Evolutionary conservation across 2,329 filamentous ascomycete genomes (phyloP).

Genomic region (Penicillium griseofulvum): DNA sequence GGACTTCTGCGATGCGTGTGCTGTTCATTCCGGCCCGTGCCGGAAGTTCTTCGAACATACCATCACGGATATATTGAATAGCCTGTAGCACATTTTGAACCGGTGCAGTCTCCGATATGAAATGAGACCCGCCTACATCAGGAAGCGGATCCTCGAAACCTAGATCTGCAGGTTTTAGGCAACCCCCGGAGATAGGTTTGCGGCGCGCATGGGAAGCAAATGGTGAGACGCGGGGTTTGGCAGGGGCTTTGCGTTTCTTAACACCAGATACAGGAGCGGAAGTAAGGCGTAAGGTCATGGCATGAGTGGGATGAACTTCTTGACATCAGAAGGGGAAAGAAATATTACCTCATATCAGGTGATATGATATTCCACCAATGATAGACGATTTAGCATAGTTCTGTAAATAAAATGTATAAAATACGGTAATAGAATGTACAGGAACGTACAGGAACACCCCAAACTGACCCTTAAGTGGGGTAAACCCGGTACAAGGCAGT

Average conservation of each 20-base stretch:
- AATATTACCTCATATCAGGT: slow-evolving; percentile 20
- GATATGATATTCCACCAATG: slow-evolving; percentile 16
- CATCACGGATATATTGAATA: slow-evolving; percentile 51
- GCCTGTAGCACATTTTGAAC: slow-evolving; percentile 53
- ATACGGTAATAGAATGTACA: not conserved
- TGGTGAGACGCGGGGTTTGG: slow-evolving; percentile 36
- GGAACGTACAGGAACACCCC: not conserved
- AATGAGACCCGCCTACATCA: slow-evolving; percentile 52
- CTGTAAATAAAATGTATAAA: slow-evolving; percentile 8
- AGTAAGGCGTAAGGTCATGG: slow-evolving; percentile 50
- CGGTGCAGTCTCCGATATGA: slow-evolving; percentile 47
- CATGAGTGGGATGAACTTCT: slow-evolving; percentile 7
- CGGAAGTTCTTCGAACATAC: slow-evolving; percentile 58
- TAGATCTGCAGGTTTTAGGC: slow-evolving; percentile 25
- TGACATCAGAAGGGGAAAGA: not conserved
- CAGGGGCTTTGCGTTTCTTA: slow-evolving; percentile 38
- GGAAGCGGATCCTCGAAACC: slow-evolving; percentile 44
- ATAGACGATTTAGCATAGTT: slow-evolving; percentile 1
- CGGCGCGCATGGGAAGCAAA: slow-evolving; percentile 43
- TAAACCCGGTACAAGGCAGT: not conserved
- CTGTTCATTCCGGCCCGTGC: slow-evolving; percentile 60
- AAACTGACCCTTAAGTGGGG: not conserved
- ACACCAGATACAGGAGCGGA: slow-evolving; percentile 49
- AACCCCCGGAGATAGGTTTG: slow-evolving; percentile 36
- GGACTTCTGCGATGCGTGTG: slow-evolving; percentile 57